phyloP scores from a whole-genome alignment of 169 alveolate species.

The Eimeria mitis region DNA sequence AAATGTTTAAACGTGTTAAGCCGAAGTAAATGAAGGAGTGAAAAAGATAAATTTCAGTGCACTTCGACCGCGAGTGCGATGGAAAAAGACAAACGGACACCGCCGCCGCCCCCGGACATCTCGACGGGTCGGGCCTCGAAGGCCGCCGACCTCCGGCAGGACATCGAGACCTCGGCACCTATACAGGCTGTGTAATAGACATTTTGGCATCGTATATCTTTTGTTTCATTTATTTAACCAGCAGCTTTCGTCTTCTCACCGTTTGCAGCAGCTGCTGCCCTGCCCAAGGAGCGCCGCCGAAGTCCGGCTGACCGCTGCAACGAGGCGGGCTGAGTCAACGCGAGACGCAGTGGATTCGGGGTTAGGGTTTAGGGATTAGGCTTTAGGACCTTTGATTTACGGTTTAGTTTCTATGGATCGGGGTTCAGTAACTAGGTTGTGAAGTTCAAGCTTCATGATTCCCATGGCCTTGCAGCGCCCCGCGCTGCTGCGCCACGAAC shows the following conservation, averaged over 20 bases:
- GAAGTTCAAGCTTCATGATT: not conserved
- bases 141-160: slow-evolving; percentile 3
- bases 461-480: slow-evolving; percentile 23
- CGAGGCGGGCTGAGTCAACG: not conserved
- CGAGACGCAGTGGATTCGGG: not conserved
- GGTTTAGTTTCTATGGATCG: not conserved
- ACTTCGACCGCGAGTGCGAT: not conserved
- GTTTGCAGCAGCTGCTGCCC: not conserved
- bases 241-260: not conserved
- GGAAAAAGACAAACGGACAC: not conserved
- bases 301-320: not conserved
- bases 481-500: not conserved
- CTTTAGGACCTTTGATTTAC: not conserved
- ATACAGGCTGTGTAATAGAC: not conserved
- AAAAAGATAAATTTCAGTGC: not conserved
- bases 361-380: not conserved
- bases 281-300: not conserved
- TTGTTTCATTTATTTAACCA: not conserved
- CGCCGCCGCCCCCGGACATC: not conserved
- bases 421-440: not conserved
- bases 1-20: not conserved
- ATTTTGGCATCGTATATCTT: not conserved
- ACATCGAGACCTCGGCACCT: not conserved
- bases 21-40: not conserved
- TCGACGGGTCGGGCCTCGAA: slow-evolving; percentile 21